A percentile compares a stretch with the other conserved stretches of the same genome.
Evolutionary conservation across 2,329 filamentous ascomycete species (phyloP).

Genomic region (Arthrobotrys pseudoclavata): DNA sequence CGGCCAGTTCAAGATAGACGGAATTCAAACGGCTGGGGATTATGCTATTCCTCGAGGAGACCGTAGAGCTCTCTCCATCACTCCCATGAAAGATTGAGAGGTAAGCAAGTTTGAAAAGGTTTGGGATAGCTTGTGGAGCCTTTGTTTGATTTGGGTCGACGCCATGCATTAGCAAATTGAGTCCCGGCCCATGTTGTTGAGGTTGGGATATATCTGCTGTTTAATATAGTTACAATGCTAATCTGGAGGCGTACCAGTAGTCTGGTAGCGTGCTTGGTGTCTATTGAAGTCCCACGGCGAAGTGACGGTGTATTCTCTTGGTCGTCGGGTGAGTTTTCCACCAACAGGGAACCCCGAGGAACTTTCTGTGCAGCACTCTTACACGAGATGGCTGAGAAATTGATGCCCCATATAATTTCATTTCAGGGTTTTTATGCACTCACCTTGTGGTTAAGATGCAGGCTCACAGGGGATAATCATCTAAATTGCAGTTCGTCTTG

Average conservation of each 20-base stretch:
- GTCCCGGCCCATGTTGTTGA: slow-evolving; percentile 41
- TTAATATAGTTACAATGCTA: slow-evolving; percentile 58
- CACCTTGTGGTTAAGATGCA: slow-evolving; percentile 51
- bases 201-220: slow-evolving; percentile 53
- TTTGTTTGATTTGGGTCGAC: slow-evolving; percentile 53
- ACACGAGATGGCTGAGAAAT: slow-evolving; percentile 49
- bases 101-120: slow-evolving; percentile 54
- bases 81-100: slow-evolving; percentile 9
- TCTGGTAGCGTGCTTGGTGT: slow-evolving; percentile 53
- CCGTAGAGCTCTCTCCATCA: slow-evolving; percentile 42
- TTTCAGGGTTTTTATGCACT: slow-evolving; percentile 60
- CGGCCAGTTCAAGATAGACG: slow-evolving; percentile 49
- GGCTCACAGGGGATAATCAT: slow-evolving; percentile 57
- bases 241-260: slow-evolving; percentile 55
- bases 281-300: slow-evolving; percentile 49
- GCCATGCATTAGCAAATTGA: slow-evolving; percentile 59
- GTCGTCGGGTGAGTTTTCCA: slow-evolving; percentile 48
- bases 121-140: slow-evolving; percentile 49
- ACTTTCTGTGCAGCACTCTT: slow-evolving; percentile 54
- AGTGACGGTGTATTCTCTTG: slow-evolving; percentile 50
- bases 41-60: slow-evolving; percentile 42
- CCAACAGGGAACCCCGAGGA: slow-evolving; percentile 47
- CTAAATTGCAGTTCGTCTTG: slow-evolving; percentile 57
- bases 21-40: slow-evolving; percentile 37
- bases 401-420: slow-evolving; percentile 58